A percentile compares a stretch with the other conserved stretches of the same genome.
Conservation (phyloP, 2,329 filamentous ascomycete genomes). For the Furcasterigmium furcatum region DNA sequence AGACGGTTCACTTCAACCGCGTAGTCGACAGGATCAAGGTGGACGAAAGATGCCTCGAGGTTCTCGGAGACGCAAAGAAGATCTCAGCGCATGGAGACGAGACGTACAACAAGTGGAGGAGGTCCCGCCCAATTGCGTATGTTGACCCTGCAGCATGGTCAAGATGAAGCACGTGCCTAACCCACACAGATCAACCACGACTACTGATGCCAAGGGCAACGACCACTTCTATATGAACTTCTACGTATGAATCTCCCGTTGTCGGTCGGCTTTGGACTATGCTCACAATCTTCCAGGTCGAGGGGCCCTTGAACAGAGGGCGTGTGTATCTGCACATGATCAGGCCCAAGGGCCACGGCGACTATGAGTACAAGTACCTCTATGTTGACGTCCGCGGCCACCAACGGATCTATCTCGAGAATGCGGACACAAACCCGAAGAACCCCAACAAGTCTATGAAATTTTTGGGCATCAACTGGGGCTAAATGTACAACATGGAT, state of each 20-base stretch:
- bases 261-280: not conserved
- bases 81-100: constrained; percentile 81
- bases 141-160: constrained; percentile 9
- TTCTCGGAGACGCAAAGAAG: constrained; percentile 72
- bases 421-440: constrained; percentile 42
- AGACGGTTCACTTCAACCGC: constrained; percentile 83
- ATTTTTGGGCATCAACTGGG: constrained; percentile 63
- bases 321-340: constrained; percentile 76
- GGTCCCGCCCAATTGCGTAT: constrained; percentile 59
- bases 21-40: constrained; percentile 76
- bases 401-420: constrained; percentile 62
- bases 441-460: constrained; percentile 40
- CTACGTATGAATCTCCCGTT: constrained; percentile 50
- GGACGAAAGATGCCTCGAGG: constrained; percentile 65
- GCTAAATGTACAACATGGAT: constrained; percentile 15
- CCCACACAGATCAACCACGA: constrained; percentile 55
- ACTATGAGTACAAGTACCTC: constrained; percentile 77
- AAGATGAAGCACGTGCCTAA: constrained; percentile 17
- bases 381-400: constrained; percentile 76
- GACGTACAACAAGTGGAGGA: constrained; percentile 78
- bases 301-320: constrained; percentile 72
- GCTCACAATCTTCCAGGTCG: constrained; percentile 48
- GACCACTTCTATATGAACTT: constrained; percentile 86
- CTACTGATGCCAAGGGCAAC: constrained; percentile 69
- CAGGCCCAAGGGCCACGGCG: constrained; percentile 58